A percentile compares a stretch with the other conserved stretches of the same genome.
These are phyloP conservation scores for Medakamo hakoo DNA, from an alignment of 139 green algal species.

Conservation along the genomic window DNA sequence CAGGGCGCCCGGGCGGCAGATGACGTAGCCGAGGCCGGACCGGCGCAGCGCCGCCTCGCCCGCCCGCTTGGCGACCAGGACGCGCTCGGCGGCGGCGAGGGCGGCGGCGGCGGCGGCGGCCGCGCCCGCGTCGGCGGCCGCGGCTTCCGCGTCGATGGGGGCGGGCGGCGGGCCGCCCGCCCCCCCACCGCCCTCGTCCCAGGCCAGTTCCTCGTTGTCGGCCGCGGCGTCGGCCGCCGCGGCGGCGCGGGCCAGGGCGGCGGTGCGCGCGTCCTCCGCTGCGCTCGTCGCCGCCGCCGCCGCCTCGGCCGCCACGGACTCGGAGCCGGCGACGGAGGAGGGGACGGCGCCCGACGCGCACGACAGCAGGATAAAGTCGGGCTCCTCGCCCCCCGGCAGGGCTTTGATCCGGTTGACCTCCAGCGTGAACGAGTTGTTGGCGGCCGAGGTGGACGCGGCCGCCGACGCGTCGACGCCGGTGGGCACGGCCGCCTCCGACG, in stretches of 20 bases:
- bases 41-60: conserved; percentile 70
- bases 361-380: conserved; percentile 86
- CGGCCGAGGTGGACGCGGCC: neutral
- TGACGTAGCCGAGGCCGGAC: conserved; percentile 83
- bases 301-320: no score
- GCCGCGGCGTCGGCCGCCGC: conserved; percentile 12
- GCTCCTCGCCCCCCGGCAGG: conserved; percentile 51
- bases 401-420: conserved; percentile 73
- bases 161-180: no score
- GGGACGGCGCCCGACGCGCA: no score
- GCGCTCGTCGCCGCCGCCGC: no score
- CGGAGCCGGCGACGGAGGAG: neutral
- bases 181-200: no score
- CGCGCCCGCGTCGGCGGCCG: neutral
- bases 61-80: conserved; percentile 45
- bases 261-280: no score
- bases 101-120: no score
- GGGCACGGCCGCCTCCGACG: neutral
- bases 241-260: neutral
- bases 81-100: conserved; percentile 1
- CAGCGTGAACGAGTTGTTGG: conserved; percentile 20
- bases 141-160: conserved; percentile 3
- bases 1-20: conserved; percentile 68
- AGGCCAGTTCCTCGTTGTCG: conserved; percentile 28
- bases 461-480: neutral